Base-by-base conservation (phyloP, 1,139 yeast species). In the Zygotorulaspora mrakii region DNA sequence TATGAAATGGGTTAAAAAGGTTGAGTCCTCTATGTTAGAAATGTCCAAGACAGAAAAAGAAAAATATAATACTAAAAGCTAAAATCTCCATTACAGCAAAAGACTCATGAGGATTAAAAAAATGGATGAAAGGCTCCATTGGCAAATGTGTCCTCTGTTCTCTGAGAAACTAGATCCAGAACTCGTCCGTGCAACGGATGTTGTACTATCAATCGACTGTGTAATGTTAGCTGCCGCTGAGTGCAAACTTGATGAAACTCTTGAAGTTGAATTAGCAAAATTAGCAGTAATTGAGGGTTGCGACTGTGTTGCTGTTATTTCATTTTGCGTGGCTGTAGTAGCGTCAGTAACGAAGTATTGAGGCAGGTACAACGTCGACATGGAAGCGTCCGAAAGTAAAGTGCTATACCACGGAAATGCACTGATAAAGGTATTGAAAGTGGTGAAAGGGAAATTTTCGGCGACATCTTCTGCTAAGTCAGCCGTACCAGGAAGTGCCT, bases 331-430 rank as follows among this genome's bases (percentile, higher is more conserved):
- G 16, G 33, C 22, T 6, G 32, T 5, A 17, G 25, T 20, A 11
- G 31, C 20, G 11, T 22, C 17, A 13, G 58, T 46, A 12, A 57
- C 35, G 47, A 68, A 66, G 44, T 70, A 63, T 5, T 52, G 54
- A 4, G 76, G 75, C 3, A 60, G 41, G 40, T 62, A 66, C 22
- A 70, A 50, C 1, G 68, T 60, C 2, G 72, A 46, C 9, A 48
- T 54, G 4, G 59, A 59, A 5, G 65, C 70, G 1, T 52, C 59
- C 1, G 47, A 31, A 30, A 71, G 38, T 21, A 70, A 43, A 1
- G 65, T 56, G 1, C 62, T 33, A 45, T 70, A 68, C 75, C 75
- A 70, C 3, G 73, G 71, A 46, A 72, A 69, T 2, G 56, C 59
- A 1, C 70, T 57, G 12, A 68, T 59, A 49, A 67, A 67, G 1